Evolutionary conservation across 2,329 filamentous ascomycete genomes (phyloP), one percentile per base, ranked within the genome.

Genomic region (Talaromyces atroroseus): DNA sequence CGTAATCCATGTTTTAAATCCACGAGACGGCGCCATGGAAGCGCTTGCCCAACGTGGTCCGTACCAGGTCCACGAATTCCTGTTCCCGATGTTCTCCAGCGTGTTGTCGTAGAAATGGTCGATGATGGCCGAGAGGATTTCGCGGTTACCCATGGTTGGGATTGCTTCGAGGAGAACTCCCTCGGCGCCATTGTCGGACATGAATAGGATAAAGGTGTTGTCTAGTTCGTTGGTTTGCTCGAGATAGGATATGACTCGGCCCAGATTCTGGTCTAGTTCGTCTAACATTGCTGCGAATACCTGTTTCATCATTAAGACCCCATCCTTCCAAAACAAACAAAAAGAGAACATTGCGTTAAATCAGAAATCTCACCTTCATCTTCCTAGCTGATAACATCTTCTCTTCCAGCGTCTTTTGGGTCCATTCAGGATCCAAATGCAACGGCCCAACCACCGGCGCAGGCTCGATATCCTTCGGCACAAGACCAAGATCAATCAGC

Each of bases 141-240:
- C 26, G 26, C 26, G 26, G 26, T 29, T 29, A 10, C 26, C 26
- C 26, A 29, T 29, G 26, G 26, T 29, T 29, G 75, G 74, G 54
- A 73, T 74, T 5, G 75, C 72, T 61, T 78, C 76, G 51, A 76
- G 76, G 5, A 70, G 71, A 26, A 72, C 74, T 5, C 76, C 77
- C 60, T 80, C 77, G 10, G 77, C 77, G 8, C 77, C 77, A 57
- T 80, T 79, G 60, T 80, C 77, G 11, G 70, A 74, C 71, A 79
- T 74, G 68, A 80, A 80, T 61, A 75, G 71, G n/a, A 80, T 70
- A 56, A 78, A 75, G 0, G 77, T 80, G 60, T 79, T 77, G 59
- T 79, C 76, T 1, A 76, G 69, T 62, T 79, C 77, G 46, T 74
- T 75, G 1, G 69, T 77, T n/a, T 67, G 59, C 53, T 75, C 68